Conservation (phyloP, 2,329 filamentous ascomycete genomes). For the Verticillium isaacii region DNA sequence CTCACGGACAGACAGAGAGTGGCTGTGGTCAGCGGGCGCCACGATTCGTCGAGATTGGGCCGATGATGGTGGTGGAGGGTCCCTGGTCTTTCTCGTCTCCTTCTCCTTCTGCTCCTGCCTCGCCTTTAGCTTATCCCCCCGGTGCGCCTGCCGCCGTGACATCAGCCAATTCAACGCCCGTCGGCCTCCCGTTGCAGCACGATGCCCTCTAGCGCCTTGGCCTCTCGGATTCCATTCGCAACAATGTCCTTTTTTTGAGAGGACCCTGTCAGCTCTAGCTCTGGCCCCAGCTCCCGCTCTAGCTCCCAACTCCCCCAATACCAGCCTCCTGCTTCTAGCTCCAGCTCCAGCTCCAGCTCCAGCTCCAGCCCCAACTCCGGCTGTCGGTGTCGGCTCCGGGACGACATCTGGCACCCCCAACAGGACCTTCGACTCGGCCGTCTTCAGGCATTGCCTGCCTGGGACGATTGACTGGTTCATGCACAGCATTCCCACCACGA, state of each 20-base stretch:
- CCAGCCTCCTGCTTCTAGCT: too few relatives aligned
- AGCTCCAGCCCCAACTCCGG: conserved; percentile 1
- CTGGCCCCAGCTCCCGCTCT: too few relatives aligned
- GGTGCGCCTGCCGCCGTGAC: not conserved
- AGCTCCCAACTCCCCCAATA: too few relatives aligned
- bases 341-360: not conserved
- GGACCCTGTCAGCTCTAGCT: not conserved
- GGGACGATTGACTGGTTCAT: not conserved
- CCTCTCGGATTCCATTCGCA: not conserved
- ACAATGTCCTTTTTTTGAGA: conserved; percentile 1
- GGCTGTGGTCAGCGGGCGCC: not conserved
- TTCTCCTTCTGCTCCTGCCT: not conserved
- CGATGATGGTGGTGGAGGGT: not conserved
- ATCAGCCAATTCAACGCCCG: not conserved
- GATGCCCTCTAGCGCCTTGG: not conserved
- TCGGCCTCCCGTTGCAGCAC: not conserved
- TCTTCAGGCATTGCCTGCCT: too few relatives aligned
- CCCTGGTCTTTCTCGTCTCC: conserved; percentile 2
- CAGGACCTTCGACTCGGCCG: not conserved
- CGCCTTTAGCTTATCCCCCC: not conserved
- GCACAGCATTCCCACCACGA: not conserved
- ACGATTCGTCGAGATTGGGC: not conserved
- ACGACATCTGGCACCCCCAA: not conserved
- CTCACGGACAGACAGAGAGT: not conserved
- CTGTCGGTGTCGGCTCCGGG: not conserved